Percentiles rank a stretch among this genome's conserved stretches.
phyloP scores from a whole-genome alignment of 1,284 basidiomycete species.

The Trichosporon ovoides region DNA sequence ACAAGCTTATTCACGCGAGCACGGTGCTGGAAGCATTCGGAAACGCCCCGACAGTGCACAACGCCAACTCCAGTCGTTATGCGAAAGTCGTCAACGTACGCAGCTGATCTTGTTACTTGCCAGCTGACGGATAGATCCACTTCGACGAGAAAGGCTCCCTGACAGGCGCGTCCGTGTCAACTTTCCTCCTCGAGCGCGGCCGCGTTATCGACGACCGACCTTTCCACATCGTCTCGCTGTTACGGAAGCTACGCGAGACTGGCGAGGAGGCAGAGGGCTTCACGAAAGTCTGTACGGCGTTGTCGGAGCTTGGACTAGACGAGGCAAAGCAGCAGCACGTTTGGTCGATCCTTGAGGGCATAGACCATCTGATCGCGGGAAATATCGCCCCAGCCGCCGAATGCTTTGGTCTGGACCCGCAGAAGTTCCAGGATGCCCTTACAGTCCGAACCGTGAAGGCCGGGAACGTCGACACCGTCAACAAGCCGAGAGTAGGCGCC shows the following conservation, averaged over 20 bases:
- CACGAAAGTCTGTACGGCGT: constrained; percentile 11
- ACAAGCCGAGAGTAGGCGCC: constrained; percentile 14
- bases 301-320: constrained; percentile 11
- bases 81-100: constrained; percentile 23
- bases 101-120: not conserved
- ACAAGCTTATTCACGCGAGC: constrained; percentile 15
- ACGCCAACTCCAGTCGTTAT: constrained; percentile 22
- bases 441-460: constrained; percentile 16
- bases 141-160: constrained; percentile 10
- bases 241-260: constrained; percentile 12
- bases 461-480: constrained; percentile 13
- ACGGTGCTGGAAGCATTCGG: constrained; percentile 21
- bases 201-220: constrained; percentile 18
- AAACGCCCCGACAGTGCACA: constrained; percentile 21
- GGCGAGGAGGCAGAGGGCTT: constrained; percentile 10
- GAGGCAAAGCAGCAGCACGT: constrained; percentile 12
- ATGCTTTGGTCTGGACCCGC: constrained; percentile 12
- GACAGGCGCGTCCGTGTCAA: constrained; percentile 19
- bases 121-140: constrained; percentile 15
- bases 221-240: constrained; percentile 19
- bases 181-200: constrained; percentile 19
- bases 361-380: constrained; percentile 15
- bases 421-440: constrained; percentile 14
- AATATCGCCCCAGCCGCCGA: constrained; percentile 8
- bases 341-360: constrained; percentile 18